Conservation (phyloP, 106 monocot genomes). For the Allium cepa region DNA sequence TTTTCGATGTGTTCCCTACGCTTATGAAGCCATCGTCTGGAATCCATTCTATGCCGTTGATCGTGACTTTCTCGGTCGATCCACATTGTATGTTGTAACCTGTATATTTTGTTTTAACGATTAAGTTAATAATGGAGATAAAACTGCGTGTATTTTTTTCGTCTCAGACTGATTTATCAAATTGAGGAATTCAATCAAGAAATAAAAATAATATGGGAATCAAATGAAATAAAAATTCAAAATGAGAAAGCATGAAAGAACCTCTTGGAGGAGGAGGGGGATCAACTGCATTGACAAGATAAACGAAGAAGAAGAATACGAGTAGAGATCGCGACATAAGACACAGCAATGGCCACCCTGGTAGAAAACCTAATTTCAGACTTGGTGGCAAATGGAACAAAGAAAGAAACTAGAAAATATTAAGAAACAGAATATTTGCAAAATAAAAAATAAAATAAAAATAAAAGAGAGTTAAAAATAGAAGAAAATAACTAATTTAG, state of each 20-base stretch:
- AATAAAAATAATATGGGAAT: not conserved
- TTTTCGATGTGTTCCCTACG: conserved; percentile 43
- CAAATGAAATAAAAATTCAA: not conserved
- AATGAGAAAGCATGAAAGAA: not conserved
- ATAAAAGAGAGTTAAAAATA: not conserved
- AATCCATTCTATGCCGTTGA: conserved; percentile 48
- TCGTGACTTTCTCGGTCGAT: conserved; percentile 20
- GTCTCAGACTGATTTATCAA: not conserved
- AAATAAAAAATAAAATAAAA: not conserved
- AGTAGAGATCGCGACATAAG: not conserved
- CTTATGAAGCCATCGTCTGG: conserved; percentile 58
- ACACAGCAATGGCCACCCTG: not conserved
- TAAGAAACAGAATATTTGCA: not conserved
- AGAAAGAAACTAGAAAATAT: not conserved
- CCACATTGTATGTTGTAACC: conserved; percentile 80
- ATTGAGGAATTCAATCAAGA: not conserved
- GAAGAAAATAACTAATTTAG: not conserved
- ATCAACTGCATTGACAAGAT: not conserved
- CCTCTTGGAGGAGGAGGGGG: conserved; percentile 7
- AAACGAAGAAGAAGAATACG: conserved; percentile 1
- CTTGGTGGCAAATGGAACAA: not conserved
- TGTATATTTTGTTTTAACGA: not conserved
- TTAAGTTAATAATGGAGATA: not conserved
- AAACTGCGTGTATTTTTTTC: too few relatives aligned
- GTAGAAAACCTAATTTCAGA: not conserved